phyloP scores from a whole-genome alignment of 2,329 filamentous ascomycete species.

The Teratosphaeria nubilosa region DNA sequence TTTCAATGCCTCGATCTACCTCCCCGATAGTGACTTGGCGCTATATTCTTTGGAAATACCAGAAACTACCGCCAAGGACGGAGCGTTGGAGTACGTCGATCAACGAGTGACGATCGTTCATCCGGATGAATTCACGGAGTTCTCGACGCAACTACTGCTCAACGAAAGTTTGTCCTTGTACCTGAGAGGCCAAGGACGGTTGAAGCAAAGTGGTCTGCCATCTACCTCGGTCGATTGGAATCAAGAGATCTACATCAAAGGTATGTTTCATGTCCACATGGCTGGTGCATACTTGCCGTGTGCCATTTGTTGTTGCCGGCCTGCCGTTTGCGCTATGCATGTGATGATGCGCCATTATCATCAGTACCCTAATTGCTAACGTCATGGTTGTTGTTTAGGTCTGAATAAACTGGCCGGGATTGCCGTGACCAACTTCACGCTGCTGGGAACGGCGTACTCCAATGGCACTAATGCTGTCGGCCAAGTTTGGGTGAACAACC shows the following conservation, averaged over 20 bases:
- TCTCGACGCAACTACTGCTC: conserved; percentile 38
- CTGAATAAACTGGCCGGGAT: conserved; percentile 50
- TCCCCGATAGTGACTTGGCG: conserved; percentile 29
- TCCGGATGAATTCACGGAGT: conserved; percentile 39
- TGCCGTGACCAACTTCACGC: conserved; percentile 40
- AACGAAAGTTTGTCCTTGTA: conserved; percentile 41
- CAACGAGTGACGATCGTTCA: conserved; percentile 36
- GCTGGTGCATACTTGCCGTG: neutral
- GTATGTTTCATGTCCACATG: conserved; percentile 25
- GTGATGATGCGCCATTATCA: neutral
- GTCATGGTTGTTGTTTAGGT: conserved; percentile 29
- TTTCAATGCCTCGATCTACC: conserved; percentile 43
- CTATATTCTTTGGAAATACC: conserved; percentile 41
- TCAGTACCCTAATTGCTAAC: neutral
- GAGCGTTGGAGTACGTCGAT: conserved; percentile 32
- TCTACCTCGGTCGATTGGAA: conserved; percentile 45
- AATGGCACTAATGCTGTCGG: conserved; percentile 53
- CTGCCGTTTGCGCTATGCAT: neutral
- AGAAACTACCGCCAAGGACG: conserved; percentile 28
- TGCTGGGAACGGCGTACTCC: conserved; percentile 21
- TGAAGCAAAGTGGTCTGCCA: conserved; percentile 43
- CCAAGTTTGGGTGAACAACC: conserved; percentile 52
- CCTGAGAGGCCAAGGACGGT: conserved; percentile 35
- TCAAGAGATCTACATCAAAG: conserved; percentile 47
- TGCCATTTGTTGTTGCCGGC: neutral